phyloP scores from a whole-genome alignment of 768 basidiomycete genomes.

The Leccinum disarticulatum region DNA sequence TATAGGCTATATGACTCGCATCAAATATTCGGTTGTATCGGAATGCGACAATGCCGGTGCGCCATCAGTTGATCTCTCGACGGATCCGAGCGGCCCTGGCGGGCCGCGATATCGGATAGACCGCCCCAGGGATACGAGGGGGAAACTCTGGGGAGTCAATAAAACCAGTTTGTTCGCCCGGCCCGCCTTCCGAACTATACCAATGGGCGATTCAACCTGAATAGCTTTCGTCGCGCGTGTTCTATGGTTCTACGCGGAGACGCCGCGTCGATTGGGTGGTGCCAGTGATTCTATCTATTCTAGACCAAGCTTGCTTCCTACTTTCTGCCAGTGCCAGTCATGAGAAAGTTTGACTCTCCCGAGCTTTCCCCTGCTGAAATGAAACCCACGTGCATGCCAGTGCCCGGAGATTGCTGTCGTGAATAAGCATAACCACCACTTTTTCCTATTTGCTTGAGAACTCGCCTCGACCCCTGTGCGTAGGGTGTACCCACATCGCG shows the following conservation, averaged over 20 bases:
- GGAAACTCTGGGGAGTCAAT: no score
- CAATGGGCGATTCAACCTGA: background rate
- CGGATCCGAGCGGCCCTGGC: background rate
- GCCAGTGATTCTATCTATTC: background rate
- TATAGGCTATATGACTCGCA: background rate
- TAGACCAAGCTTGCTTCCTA: background rate
- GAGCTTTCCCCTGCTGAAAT: background rate
- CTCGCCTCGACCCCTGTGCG: conserved; percentile 22
- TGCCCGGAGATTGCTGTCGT: conserved; percentile 15
- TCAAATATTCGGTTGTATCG: background rate
- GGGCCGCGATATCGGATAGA: background rate
- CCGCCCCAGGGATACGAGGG: background rate
- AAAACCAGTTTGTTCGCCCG: background rate
- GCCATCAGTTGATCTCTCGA: background rate
- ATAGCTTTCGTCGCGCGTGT: background rate
- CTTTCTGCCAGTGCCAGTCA: background rate
- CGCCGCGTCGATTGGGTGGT: background rate
- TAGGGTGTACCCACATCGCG: conserved; percentile 28
- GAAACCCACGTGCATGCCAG: conserved; percentile 1
- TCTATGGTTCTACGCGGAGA: background rate
- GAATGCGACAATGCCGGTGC: background rate
- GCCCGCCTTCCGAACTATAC: background rate
- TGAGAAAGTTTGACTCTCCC: conserved; percentile 18
- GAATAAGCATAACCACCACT: no score
- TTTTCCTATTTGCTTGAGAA: no score